Evolutionary conservation across 345 rosid genomes (phyloP), one percentile per base, ranked within the genome.

Genomic region (Ceriops tagal): DNA sequence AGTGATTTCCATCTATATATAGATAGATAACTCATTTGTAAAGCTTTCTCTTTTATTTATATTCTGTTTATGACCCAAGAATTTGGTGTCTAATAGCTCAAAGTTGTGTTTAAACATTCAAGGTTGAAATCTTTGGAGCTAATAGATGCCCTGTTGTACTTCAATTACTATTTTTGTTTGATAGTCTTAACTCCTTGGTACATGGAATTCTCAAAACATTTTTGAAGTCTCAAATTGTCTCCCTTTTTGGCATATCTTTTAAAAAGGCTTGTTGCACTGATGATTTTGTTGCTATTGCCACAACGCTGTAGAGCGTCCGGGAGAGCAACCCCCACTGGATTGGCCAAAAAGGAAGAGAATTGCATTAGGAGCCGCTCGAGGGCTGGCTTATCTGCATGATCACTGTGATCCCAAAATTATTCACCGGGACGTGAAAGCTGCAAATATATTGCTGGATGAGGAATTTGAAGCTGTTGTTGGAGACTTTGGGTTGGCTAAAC

Each of bases 401-500:
- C 96, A 91, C 56, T 93, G 97, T 68, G 88, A 91, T 79, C 98
- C 90, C 2, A 93, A 88, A 83, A 91, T 93, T 77, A 93, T 93
- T 74, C 98, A 93, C 73, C 88, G 98, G 28, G 98, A 93, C 75
- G 95, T 93, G 66, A 93, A 93, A 82, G 97, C 97, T 66, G 97
- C 98, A 6, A 91, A 93, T 73, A 91, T 93, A 73, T 81, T 93
- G 81, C 77, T 93, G 79, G 98, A 93, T 71, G 96, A 89, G 79
- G 87, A 93, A 57, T 93, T 81, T 58, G 98, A 93, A 85, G 96
- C 98, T 9, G 97, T 91, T 43, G 97, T 93, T 71, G 97, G 98
- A 75, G 98, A 91, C 72, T 93, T 91, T 66, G 98, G 98, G 46
- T 81, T 93, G 58, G 98, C 97, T 61, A 91, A 88, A 76, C 89